Conservation (phyloP, 2,329 filamentous ascomycete species). For the Stagonosporopsis vannaccii region DNA sequence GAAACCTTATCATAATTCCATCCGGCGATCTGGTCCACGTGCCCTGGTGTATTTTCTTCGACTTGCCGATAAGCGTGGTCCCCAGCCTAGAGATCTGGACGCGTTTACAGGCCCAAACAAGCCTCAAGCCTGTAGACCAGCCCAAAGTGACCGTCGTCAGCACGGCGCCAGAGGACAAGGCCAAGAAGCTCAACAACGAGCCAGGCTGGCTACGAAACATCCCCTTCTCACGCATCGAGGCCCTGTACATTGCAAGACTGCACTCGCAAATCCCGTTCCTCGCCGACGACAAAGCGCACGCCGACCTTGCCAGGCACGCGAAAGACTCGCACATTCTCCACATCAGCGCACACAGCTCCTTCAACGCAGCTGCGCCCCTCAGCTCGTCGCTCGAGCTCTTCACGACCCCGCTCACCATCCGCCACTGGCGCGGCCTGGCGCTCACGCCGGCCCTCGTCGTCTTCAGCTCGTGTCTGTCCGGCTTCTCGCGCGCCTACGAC, state of each 20-base stretch:
- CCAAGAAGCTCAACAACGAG: not conserved
- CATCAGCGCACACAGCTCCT: not conserved
- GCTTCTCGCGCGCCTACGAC: not conserved
- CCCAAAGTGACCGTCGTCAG: not conserved
- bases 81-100: conserved; percentile 1
- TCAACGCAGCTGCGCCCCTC: not conserved
- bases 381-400: not conserved
- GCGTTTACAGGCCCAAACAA: not conserved
- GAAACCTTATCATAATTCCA: not conserved
- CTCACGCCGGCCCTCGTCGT: not conserved
- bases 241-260: not conserved
- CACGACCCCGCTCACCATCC: not conserved
- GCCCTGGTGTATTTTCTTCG: conserved; percentile 3
- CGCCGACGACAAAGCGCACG: not conserved
- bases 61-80: not conserved
- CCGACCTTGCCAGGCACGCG: not conserved
- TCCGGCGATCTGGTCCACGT: conserved; percentile 4
- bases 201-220: not conserved
- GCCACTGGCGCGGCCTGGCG: not conserved
- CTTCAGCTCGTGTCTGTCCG: not conserved
- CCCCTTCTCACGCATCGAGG: conserved; percentile 3
- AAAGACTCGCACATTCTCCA: not conserved
- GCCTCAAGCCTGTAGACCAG: not conserved
- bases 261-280: not conserved
- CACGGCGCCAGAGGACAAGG: not conserved